A percentile compares a stretch with the other conserved stretches of the same genome.
Conservation (phyloP, 163 green algal genomes). For the Volvox carteri region DNA sequence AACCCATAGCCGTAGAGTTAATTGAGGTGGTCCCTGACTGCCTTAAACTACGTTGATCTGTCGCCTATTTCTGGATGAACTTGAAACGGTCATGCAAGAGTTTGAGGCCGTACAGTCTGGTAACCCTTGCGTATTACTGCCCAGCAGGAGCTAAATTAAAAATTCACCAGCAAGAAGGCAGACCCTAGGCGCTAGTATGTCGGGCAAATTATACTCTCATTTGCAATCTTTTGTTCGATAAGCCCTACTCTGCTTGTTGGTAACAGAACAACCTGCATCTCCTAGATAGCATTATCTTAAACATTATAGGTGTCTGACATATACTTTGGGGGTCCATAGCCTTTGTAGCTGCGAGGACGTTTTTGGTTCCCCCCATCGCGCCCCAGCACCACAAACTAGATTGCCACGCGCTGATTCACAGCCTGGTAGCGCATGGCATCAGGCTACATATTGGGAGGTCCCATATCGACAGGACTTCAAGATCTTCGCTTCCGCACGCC, state of each 20-base stretch:
- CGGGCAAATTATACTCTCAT: not conserved
- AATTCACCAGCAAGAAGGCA: not conserved
- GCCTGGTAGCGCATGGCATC: slow-evolving; percentile 29
- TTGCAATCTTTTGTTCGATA: not conserved
- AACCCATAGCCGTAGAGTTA: not conserved
- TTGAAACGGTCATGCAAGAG: not conserved
- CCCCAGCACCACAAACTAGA: slow-evolving; percentile 10
- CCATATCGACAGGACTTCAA: not conserved
- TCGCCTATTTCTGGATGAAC: not conserved
- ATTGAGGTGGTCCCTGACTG: too few relatives aligned
- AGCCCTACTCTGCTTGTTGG: not conserved
- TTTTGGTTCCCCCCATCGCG: slow-evolving; percentile 13
- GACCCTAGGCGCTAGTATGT: not conserved
- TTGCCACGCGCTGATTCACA: not conserved
- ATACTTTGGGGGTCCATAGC: not conserved
- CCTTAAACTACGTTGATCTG: not conserved
- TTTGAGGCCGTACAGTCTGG: not conserved
- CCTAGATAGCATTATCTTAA: too few relatives aligned
- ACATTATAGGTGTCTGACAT: not conserved
- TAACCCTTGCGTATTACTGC: not conserved
- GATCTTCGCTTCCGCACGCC: slow-evolving; percentile 2
- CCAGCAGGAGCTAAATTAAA: not conserved
- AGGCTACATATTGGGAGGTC: not conserved
- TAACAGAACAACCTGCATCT: not conserved
- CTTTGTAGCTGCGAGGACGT: not conserved